Evolutionary conservation across 305 asterid species (phyloP).

Genomic region (Striga hermonthica): DNA sequence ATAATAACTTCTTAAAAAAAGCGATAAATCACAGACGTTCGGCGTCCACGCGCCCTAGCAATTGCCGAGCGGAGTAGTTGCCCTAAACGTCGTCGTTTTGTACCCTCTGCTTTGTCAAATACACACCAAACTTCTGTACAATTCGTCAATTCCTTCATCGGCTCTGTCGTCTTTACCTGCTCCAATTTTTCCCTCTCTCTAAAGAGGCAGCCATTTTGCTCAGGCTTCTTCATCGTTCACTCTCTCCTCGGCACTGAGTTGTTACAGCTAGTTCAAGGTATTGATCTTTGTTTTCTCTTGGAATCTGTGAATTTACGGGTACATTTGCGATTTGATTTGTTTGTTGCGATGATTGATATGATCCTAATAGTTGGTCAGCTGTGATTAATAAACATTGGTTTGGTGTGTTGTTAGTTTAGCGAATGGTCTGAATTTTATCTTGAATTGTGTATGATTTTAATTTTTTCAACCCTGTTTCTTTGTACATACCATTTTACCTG

Average conservation of each 20-base stretch:
- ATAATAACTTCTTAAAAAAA: no score
- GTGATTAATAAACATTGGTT: not conserved
- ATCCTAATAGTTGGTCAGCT: not conserved
- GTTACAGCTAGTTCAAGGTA: no score
- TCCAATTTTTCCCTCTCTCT: not conserved
- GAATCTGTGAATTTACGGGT: not conserved
- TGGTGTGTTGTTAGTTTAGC: no score
- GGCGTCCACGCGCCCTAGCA: not conserved
- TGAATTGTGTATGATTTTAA: no score
- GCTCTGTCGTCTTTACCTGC: not conserved
- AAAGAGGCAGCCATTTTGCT: not conserved
- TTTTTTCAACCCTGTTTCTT: no score
- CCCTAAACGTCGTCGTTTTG: not conserved
- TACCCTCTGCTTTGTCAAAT: not conserved
- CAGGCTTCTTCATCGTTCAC: not conserved
- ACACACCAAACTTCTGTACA: not conserved
- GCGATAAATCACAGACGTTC: not conserved
- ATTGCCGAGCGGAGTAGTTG: not conserved
- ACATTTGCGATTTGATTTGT: not conserved
- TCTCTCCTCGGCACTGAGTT: not conserved
- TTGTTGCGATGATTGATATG: not conserved
- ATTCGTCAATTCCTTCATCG: conserved; percentile 1
- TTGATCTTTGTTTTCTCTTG: not conserved
- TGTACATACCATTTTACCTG: no score
- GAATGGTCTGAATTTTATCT: no score